phyloP scores from a whole-genome alignment of 2,329 filamentous ascomycete genomes.

The Botrytis elliptica region DNA sequence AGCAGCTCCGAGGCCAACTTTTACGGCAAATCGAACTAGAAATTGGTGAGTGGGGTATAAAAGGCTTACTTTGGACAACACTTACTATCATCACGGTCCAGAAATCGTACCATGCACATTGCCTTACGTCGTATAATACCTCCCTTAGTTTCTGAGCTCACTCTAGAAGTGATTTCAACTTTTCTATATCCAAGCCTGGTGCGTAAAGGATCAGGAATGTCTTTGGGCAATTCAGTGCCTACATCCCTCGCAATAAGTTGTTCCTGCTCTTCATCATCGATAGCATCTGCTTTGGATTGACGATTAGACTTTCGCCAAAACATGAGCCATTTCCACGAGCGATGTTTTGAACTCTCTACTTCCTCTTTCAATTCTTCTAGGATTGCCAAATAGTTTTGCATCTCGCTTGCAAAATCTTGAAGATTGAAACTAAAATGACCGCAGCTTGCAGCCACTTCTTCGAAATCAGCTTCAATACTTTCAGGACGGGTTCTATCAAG shows the following conservation, averaged over 20 bases:
- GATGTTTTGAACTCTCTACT: constrained; percentile 58
- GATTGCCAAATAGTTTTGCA: constrained; percentile 77
- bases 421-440: constrained; percentile 94
- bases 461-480: constrained; percentile 85
- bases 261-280: constrained; percentile 35
- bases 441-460: constrained; percentile 96
- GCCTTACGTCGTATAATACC: constrained; percentile 43
- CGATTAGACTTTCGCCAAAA: constrained; percentile 60
- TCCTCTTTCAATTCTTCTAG: constrained; percentile 80
- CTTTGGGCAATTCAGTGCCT: constrained; percentile 28
- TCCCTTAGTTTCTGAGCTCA: constrained; percentile 18
- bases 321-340: constrained; percentile 81
- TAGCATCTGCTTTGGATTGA: constrained; percentile 4
- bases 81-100: constrained; percentile 64
- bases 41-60: constrained; percentile 24
- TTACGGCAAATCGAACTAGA: constrained; percentile 72
- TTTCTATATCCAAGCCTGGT: constrained; percentile 27
- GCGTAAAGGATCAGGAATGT: constrained; percentile 25
- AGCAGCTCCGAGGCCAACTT: constrained; percentile 87
- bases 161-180: constrained; percentile 24
- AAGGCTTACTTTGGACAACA: constrained; percentile 28
- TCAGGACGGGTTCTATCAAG: constrained; percentile 66
- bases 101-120: constrained; percentile 54
- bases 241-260: constrained; percentile 29
- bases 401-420: constrained; percentile 86